These are phyloP conservation scores for Parsonsia alboflavescens DNA, from an alignment of 257 asterid genomes.

Conservation along the genomic window DNA sequence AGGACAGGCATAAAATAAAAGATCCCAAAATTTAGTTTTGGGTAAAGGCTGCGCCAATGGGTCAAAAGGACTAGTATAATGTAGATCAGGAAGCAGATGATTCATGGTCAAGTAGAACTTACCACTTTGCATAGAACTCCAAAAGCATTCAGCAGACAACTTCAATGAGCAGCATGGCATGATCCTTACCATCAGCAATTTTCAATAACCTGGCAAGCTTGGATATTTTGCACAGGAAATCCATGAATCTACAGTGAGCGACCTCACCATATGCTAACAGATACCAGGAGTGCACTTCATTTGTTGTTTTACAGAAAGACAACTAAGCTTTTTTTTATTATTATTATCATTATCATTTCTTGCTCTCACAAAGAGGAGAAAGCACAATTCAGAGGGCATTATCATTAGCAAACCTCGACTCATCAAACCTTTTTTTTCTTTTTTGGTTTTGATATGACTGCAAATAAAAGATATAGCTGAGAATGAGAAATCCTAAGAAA, in stretches of 20 bases:
- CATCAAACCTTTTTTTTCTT: no score
- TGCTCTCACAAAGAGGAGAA: background rate
- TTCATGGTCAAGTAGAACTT: background rate
- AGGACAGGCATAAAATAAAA: background rate
- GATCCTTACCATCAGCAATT: background rate
- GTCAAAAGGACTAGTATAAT: background rate
- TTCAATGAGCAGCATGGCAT: background rate
- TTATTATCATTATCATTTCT: background rate
- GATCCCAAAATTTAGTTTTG: background rate
- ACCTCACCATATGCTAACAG: background rate
- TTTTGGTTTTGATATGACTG: no score
- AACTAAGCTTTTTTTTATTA: background rate
- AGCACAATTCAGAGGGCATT: no score
- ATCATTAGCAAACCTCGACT: no score
- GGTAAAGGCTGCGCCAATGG: background rate
- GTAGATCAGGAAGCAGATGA: background rate
- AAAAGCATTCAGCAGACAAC: background rate
- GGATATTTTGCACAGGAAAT: background rate
- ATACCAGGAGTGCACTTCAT: no score
- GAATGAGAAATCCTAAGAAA: background rate
- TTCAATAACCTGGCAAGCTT: slow-evolving; percentile 1
- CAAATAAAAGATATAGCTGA: background rate
- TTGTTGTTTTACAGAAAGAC: background rate
- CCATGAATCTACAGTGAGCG: no score
- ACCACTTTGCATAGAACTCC: slow-evolving; percentile 2